Evolutionary conservation across 1,139 yeast species (phyloP), one percentile per base, ranked within the genome.

Genomic region (Magnusiomyces tetraspermus): DNA sequence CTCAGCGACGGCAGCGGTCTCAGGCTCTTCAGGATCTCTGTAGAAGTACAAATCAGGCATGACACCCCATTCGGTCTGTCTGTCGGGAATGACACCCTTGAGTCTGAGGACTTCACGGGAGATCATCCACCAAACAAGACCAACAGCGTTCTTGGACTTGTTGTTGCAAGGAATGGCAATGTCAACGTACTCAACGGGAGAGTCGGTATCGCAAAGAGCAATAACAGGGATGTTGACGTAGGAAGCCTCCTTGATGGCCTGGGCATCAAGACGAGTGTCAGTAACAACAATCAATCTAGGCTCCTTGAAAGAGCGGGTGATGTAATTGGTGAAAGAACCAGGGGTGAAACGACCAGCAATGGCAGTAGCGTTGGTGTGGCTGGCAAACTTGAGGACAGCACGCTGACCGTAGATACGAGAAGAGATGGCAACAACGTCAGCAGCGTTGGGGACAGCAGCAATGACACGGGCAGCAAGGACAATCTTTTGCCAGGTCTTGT

Each of bases 341-440:
- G 99, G 99, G 70, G 98, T 94, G 89, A 94, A 94, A 82, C 99
- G 90, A 78, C 98, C 98, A 69, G 98, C 98, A 79, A 94, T 90
- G 76, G 98, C 94, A 69, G 97, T 90, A 67, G 98, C 96, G 78
- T 98, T 97, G 69, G 98, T 90, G 92, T 94, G 98, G 71, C 96
- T 88, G 75, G 98, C 97, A 73, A 85, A 94, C 83, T 94, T 94
- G 76, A 94, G 85, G 67, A 90, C 98, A 73, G 98, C 99, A 83
- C 99, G 92, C 83, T 94, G 99, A 73, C 98, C 99, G 80, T 87
- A 92, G 70, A 97, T 90, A 84, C 98, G 92, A 71, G 98, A 88
- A 64, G 97, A 90, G 74, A 95, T 87, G 71, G 96, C 97, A 75
- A 92, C 97, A 71, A 94, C 96, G 74, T 94, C 99, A 67, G 94